Evolutionary conservation across 2,329 filamentous ascomycete genomes (phyloP).

Genomic region (Penicillium paneum): DNA sequence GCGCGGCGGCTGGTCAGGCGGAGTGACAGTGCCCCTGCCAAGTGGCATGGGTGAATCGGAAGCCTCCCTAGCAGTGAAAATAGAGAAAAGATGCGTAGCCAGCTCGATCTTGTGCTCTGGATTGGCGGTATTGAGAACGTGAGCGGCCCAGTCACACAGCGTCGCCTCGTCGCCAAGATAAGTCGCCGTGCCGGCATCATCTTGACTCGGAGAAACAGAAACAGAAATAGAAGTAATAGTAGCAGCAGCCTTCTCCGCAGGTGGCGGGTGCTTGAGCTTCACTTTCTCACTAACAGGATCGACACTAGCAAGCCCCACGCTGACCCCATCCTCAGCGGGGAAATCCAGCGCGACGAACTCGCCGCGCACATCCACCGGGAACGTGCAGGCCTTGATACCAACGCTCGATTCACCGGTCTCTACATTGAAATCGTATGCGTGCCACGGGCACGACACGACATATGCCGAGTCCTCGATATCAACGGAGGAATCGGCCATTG

Average conservation of each 20-base stretch:
- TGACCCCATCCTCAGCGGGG: constrained; percentile 19
- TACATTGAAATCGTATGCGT: constrained; percentile 51
- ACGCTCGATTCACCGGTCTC: constrained; percentile 50
- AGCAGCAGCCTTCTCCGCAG: constrained; percentile 5
- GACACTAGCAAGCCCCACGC: constrained; percentile 31
- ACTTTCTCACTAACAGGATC: constrained; percentile 48
- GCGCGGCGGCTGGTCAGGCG: constrained; percentile 44
- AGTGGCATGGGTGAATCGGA: constrained; percentile 43
- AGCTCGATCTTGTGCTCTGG: constrained; percentile 50
- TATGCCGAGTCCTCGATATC: constrained; percentile 51
- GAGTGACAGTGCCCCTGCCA: constrained; percentile 35
- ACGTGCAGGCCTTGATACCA: constrained; percentile 48
- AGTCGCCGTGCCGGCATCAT: constrained; percentile 14
- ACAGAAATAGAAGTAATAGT: not conserved
- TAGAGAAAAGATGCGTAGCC: constrained; percentile 44
- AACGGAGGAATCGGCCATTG: constrained; percentile 46
- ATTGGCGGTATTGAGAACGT: constrained; percentile 46
- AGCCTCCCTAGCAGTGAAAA: constrained; percentile 41
- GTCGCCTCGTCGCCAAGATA: constrained; percentile 44
- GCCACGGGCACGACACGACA: constrained; percentile 49
- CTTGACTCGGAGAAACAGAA: constrained; percentile 7
- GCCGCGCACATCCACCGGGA: constrained; percentile 39
- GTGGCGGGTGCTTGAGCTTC: constrained; percentile 41
- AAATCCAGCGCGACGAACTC: constrained; percentile 39
- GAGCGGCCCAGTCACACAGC: constrained; percentile 49